Base-by-base conservation (phyloP, 163 green algal genomes). In the Scenedesmus sp. region DNA sequence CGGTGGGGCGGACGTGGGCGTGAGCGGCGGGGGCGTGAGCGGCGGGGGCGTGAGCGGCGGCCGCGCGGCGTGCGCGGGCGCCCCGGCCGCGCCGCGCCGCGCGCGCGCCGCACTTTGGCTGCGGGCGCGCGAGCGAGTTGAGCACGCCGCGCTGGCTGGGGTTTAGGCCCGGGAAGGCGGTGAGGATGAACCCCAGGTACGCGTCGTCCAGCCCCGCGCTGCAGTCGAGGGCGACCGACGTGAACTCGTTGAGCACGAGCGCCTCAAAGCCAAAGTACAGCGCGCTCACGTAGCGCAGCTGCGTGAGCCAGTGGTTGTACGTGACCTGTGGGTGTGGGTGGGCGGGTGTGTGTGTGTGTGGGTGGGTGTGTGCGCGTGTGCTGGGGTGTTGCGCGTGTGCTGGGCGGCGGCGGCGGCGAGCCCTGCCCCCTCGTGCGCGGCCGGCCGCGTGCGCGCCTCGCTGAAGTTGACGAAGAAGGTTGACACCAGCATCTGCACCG, bases 391-490 rank as follows among this genome's bases (percentile, higher is more conserved):
- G n/a, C n/a, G n/a, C n/a, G n/a, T n/a, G n/a, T n/a, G n/a, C n/a
- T n/a, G n/a, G n/a, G n/a, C n/a, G n/a, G n/a, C n/a, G n/a, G n/a
- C n/a, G n/a, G n/a, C n/a, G n/a, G n/a, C n/a, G n/a, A n/a, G n/a
- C n/a, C n/a, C n/a, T n/a, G n/a, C n/a, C n/a, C n/a, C n/a, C n/a
- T n/a, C n/a, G n/a, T n/a, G n/a, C n/a, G n/a, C n/a, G n/a, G n/a
- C n/a, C n/a, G n/a, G n/a, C n/a, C n/a, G n/a, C n/a, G n/a, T n/a
- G n/a, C 63, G 17, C 56, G 89, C 84, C 69, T 90, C 65, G 9
- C 62, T 20, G 50, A 87, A 89, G 22, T 70, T 85, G 66, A 90
- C 83, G 57, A 92, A 88, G 81, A 87, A 92, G 79, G 84, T 85
- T n/a, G 75, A 85, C 45, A 91, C 48, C 34, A 91, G 66, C 69